Conservation (phyloP, 345 rosid species). For the Sisymbrium irio region DNA sequence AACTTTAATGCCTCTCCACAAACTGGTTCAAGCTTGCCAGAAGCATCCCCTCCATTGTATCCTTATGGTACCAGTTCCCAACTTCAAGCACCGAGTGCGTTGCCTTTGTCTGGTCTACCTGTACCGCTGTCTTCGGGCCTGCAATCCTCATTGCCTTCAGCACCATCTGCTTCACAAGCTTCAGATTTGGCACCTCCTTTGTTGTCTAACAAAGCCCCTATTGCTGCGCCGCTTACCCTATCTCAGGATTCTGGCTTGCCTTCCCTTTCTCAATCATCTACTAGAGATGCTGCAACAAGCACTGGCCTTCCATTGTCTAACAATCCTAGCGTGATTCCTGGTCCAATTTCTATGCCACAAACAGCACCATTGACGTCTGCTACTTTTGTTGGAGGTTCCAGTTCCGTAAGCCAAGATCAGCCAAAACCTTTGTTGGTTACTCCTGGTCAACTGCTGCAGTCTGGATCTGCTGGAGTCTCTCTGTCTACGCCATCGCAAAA, state of each 20-base stretch:
- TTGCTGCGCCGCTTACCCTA: slow-evolving; percentile 45
- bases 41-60: slow-evolving; percentile 44
- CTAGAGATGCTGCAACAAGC: slow-evolving; percentile 46
- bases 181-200: slow-evolving; percentile 55
- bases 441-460: slow-evolving; percentile 72
- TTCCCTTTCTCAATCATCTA: slow-evolving; percentile 44
- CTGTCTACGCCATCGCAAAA: slow-evolving; percentile 43
- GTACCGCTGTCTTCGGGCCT: slow-evolving; percentile 24
- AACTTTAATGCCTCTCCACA: slow-evolving; percentile 57
- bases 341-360: slow-evolving; percentile 47
- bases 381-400: slow-evolving; percentile 42
- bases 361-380: slow-evolving; percentile 42
- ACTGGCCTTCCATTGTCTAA: slow-evolving; percentile 41
- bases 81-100: slow-evolving; percentile 38
- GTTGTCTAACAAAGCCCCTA: slow-evolving; percentile 45
- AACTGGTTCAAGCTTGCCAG: slow-evolving; percentile 54
- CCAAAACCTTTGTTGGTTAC: slow-evolving; percentile 57
- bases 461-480: slow-evolving; percentile 45
- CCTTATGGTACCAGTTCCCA: slow-evolving; percentile 40
- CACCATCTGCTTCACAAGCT: slow-evolving; percentile 49
- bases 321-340: slow-evolving; percentile 46
- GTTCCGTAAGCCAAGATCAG: slow-evolving; percentile 43
- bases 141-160: slow-evolving; percentile 38
- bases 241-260: slow-evolving; percentile 43
- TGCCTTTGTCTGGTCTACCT: slow-evolving; percentile 29